These are phyloP conservation scores for Pestalotiopsis sp. DNA, from an alignment of 2,329 filamentous ascomycete genomes.

Conservation along the genomic window DNA sequence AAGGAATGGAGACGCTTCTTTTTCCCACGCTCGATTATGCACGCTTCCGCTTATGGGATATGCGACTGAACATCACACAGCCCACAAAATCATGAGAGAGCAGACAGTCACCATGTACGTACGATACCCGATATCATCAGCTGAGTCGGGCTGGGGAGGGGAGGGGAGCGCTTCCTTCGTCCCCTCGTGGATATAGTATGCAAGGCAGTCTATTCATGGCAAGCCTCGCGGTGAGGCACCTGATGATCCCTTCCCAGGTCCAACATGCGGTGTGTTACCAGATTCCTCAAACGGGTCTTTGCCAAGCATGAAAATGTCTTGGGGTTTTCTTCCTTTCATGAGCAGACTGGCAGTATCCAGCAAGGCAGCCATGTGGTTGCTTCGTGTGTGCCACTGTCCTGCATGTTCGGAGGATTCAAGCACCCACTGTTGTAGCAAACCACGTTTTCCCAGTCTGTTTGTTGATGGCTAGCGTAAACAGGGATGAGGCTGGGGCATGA, in stretches of 20 bases:
- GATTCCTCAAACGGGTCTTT: background rate
- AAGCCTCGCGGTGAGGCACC: background rate
- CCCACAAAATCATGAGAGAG: background rate
- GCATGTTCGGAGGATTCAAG: background rate
- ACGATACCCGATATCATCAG: background rate
- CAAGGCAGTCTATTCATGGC: background rate
- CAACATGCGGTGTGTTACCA: background rate
- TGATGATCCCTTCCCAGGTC: background rate
- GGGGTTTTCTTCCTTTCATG: background rate
- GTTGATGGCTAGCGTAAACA: background rate
- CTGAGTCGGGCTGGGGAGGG: background rate
- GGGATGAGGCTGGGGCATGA: background rate
- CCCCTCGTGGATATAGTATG: background rate
- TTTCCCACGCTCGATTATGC: background rate
- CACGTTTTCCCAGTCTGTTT: background rate
- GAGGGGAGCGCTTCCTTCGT: background rate
- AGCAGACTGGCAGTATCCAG: background rate
- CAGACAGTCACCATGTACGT: background rate
- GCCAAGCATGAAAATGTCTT: background rate
- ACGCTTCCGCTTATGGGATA: background rate
- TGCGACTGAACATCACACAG: background rate
- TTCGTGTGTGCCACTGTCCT: background rate
- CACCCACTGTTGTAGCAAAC: background rate
- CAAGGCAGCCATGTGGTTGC: background rate
- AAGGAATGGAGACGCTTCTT: constrained; percentile 7